phyloP scores from a whole-genome alignment of 306 rosid genomes.

The Vicia villosa region DNA sequence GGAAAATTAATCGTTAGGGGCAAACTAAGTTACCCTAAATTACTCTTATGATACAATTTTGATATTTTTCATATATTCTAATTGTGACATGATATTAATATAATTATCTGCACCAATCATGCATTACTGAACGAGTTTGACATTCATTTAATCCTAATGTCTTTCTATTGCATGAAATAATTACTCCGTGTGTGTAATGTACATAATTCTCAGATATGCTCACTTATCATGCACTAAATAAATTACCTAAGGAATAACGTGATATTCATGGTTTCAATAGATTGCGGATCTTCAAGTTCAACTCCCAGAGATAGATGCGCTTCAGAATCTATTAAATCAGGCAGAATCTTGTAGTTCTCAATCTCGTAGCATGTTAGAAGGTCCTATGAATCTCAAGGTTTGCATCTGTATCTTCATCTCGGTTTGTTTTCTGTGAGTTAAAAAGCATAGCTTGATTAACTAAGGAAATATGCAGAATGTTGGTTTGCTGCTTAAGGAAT shows the following conservation, averaged over 20 bases:
- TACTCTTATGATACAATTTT: slow-evolving; percentile 1
- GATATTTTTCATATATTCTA: background rate
- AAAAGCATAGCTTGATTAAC: slow-evolving; percentile 34
- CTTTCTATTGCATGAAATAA: slow-evolving; percentile 5
- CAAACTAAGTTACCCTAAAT: background rate
- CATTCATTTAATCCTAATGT: background rate
- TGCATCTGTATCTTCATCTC: slow-evolving; percentile 30
- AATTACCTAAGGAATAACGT: slow-evolving; percentile 19
- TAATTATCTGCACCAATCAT: slow-evolving; percentile 12
- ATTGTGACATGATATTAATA: background rate
- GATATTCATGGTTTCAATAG: slow-evolving; percentile 48
- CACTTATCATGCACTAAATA: slow-evolving; percentile 16
- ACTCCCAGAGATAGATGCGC: slow-evolving; percentile 65
- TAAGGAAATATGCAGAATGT: slow-evolving; percentile 61
- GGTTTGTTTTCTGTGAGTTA: slow-evolving; percentile 19
- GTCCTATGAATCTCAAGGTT: slow-evolving; percentile 76
- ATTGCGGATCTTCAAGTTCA: slow-evolving; percentile 64
- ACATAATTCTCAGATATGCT: background rate
- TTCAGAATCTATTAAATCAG: slow-evolving; percentile 61
- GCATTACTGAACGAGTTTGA: background rate
- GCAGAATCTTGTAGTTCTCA: slow-evolving; percentile 64
- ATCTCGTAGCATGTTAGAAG: slow-evolving; percentile 61
- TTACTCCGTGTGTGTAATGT: slow-evolving; percentile 20
- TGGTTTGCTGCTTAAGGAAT: slow-evolving; percentile 65
- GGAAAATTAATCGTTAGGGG: slow-evolving; percentile 11